Evolutionary conservation across 371 early-diverging fungal genomes (phyloP).

Genomic region (Mortierella sp.): DNA sequence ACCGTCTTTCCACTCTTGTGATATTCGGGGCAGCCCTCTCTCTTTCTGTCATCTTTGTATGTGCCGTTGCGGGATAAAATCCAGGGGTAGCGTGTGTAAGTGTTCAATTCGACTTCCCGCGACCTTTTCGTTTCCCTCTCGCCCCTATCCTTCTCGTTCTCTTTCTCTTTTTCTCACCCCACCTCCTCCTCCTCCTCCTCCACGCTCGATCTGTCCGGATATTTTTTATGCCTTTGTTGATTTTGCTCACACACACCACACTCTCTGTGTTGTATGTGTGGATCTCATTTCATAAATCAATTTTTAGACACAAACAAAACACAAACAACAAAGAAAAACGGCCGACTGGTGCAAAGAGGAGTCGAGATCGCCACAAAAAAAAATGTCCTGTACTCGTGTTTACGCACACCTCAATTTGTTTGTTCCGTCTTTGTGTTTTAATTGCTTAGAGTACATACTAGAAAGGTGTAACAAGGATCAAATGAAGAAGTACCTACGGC

Average conservation of each 20-base stretch:
- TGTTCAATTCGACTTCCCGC: background rate
- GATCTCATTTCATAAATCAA: background rate
- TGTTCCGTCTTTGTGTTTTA: background rate
- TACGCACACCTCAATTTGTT: background rate
- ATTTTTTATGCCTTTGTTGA: background rate
- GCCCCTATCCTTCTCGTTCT: background rate
- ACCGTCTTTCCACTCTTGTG: background rate
- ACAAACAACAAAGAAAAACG: background rate
- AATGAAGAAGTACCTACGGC: no score
- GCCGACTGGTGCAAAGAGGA: constrained; percentile 2
- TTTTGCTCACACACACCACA: background rate
- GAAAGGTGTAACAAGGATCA: no score
- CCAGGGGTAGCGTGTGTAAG: background rate
- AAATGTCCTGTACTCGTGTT: background rate
- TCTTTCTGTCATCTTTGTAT: background rate
- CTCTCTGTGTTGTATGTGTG: background rate
- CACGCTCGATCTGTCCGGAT: background rate
- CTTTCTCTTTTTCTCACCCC: background rate
- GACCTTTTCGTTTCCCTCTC: background rate
- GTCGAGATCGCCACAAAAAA: constrained; percentile 4
- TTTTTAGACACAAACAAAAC: background rate
- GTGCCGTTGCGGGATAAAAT: background rate
- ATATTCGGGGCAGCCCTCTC: background rate
- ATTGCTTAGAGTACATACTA: no score
- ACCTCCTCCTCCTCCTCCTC: background rate